Evolutionary conservation across 331 rosid species (phyloP).

Genomic region (Telfairia occidentalis): DNA sequence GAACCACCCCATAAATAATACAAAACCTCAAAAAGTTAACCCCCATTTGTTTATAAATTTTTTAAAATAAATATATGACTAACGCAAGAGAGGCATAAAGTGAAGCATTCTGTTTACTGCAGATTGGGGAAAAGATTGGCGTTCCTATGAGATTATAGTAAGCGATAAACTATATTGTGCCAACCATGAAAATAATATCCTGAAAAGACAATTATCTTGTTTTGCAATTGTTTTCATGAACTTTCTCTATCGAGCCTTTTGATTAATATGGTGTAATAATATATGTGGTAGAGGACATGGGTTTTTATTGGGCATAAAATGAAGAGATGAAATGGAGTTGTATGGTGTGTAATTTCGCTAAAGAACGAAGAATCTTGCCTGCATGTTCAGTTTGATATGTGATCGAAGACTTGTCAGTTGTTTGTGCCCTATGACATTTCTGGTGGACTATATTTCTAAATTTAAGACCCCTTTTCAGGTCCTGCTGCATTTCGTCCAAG

Average conservation of each 20-base stretch:
- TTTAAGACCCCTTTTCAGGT: constrained; percentile 36
- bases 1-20: not conserved
- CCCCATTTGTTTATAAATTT: not conserved
- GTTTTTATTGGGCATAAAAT: not conserved
- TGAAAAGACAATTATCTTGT: not conserved
- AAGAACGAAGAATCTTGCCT: not conserved
- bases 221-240: not conserved
- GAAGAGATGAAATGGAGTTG: not conserved
- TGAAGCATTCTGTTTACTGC: not conserved
- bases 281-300: not conserved
- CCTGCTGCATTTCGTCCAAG: constrained; percentile 99
- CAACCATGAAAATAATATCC: not conserved
- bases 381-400: not conserved
- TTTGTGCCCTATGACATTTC: constrained; percentile 2
- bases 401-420: not conserved
- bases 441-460: constrained; percentile 9
- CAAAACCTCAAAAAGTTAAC: not conserved
- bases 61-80: not conserved
- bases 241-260: not conserved
- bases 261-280: not conserved
- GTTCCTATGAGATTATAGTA: not conserved
- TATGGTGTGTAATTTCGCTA: too few relatives aligned
- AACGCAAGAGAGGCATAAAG: not conserved
- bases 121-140: not conserved
- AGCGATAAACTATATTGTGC: not conserved